Evolutionary conservation across 441 rosid genomes (phyloP), one percentile per base, ranked within the genome.

Genomic region (Flueggea neowawraea): DNA sequence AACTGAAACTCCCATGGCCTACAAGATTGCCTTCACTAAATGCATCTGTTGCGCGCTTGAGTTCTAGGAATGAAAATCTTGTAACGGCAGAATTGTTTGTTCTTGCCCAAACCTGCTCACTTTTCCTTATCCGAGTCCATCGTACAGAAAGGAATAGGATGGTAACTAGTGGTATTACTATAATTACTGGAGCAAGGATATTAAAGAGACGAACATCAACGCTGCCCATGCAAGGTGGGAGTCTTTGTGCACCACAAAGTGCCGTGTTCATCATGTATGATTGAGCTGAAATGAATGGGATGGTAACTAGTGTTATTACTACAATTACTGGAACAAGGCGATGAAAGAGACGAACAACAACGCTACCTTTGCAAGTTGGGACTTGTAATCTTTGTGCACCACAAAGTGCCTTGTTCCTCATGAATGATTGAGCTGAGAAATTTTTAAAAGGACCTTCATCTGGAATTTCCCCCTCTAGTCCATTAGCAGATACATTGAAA

Each of bases 381-480:
- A 61, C 61, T 10, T 6, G 50, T 13, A 67, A 31, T 3, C 28
- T 49, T 13, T 54, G 49, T 10, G 52, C 36, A 32, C 66, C 71
- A 51, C 71, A 67, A 6, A 67, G 56, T 17, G 15, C 71, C 6
- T 36, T 32, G 36, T 67, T 67, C 50, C 6, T 22, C 51, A 47
- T 13, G 55, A 31, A 67, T 17, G 65, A 61, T 32, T 4, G 2
- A 54, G 71, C 60, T 5, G 71, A 9, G 51, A 61, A 55, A 12
- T 60, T 36, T 22, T 4, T 4, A 16, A 67, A 67, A 54, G 44
- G 16, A 45, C 71, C 71, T 14, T 15, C 50, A 16, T 7, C 22
- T 10, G 71, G 71, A 49, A 66, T 60, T 60, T 66, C 58, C 8
- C 72, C 67, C 41, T 56, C 6, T 6, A 68, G 62, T 12, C 13